Base-by-base conservation (phyloP, 148 eudicot genomes). In the Arbutus unedo region DNA sequence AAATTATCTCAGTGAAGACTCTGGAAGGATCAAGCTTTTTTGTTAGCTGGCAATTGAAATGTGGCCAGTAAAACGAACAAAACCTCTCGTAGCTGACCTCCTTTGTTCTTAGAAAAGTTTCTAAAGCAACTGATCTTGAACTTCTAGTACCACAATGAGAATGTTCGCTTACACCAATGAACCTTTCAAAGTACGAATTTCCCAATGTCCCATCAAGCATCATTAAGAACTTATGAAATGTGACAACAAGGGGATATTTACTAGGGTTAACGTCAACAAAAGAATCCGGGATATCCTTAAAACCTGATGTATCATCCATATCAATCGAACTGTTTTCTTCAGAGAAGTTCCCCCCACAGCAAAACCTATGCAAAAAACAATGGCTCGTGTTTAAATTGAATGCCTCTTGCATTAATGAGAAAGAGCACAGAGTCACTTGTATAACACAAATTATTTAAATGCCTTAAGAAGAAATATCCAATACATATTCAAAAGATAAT, bases 181-280 rank as follows among this genome's bases (percentile, higher is more conserved):
- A 92, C 82, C 92, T 86, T 54, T 89, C 83, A 41, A 93, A 93
- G 83, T 83, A 93, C 7, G 97, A 93, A 57, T 68, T 74, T 8
- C 94, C 93, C 23, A 92, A n/a, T 15, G 93, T 89, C 51, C 95
- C 93, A 64, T 93, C 95, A 43, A 93, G 91, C 97, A 93, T 93
- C 86, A 93, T 84, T 53, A 93, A 80, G 85, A 93, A 92, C 84
- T 93, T 93, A 79, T 85, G 89, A 72, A 92, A 90, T 44, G 98
- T 92, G 49, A 94, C 75, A 21, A 94, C 91, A 45, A 94, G 95
- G 45, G 98, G 95, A 74, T 89, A 94, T 6, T 78, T 83, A 15
- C 86, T 80, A 2, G 83, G 70, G 76, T 88, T 82, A 47, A 94
- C 84, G 41, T 85, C 88, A 80, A 87, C 56, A 83, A 94, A 92